Evolutionary conservation across 2,329 filamentous ascomycete genomes (phyloP).

Genomic region (Hypoxylon sp.): DNA sequence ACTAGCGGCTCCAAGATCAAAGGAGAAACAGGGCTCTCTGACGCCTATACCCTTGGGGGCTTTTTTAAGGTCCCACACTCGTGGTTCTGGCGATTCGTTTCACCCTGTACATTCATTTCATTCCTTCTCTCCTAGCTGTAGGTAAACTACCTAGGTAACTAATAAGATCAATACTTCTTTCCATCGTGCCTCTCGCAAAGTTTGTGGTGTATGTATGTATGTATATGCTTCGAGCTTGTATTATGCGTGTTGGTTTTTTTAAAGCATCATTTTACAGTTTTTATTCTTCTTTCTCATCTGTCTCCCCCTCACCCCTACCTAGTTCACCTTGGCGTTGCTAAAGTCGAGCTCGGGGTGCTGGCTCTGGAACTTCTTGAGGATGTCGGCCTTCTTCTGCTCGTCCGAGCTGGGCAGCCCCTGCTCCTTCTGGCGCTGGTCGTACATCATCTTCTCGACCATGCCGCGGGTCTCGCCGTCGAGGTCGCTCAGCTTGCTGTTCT

Average conservation of each 20-base stretch:
- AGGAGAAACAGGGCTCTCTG: conserved; percentile 66
- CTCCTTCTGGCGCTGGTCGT: conserved; percentile 97
- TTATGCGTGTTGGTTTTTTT: no score
- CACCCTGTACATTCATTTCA: conserved; percentile 62
- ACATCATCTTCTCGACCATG: conserved; percentile 99
- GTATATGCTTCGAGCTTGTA: no score
- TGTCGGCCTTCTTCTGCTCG: conserved; percentile 93
- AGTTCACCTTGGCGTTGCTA: conserved; percentile 72
- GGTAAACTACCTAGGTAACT: conserved; percentile 15
- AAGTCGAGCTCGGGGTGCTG: conserved; percentile 80
- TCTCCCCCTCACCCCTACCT: conserved; percentile 46
- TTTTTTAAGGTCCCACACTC: conserved; percentile 1
- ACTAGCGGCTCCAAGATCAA: conserved; percentile 64
- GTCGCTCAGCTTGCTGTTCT: conserved; percentile 90
- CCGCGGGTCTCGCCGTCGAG: conserved; percentile 91
- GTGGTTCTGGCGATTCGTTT: conserved; percentile 70
- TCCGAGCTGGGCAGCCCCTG: conserved; percentile 87
- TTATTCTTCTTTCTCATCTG: neutral
- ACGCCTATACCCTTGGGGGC: conserved; percentile 53
- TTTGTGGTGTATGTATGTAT: no score
- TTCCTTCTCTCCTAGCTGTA: neutral
- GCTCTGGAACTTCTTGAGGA: conserved; percentile 90
- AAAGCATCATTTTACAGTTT: conserved; percentile 5
- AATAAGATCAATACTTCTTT: conserved; percentile 9
- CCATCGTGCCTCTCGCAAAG: neutral